phyloP scores from a whole-genome alignment of 306 rosid genomes.

The Rosa chinensis region DNA sequence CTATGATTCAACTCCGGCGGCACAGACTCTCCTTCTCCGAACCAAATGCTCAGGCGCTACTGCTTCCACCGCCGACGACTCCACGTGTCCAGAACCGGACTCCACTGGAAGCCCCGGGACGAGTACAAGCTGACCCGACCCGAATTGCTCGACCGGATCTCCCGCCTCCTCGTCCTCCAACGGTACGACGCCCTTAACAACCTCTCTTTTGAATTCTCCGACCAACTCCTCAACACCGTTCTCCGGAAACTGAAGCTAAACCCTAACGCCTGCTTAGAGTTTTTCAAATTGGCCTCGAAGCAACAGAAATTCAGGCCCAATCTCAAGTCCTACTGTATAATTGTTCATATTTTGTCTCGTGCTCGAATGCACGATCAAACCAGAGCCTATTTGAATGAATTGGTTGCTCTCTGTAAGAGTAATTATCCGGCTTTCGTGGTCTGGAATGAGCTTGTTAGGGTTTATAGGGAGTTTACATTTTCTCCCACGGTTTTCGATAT shows the following conservation, averaged over 20 bases:
- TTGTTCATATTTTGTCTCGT: conserved; percentile 67
- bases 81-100: conserved; percentile 44
- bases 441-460: conserved; percentile 46
- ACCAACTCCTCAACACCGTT: conserved; percentile 62
- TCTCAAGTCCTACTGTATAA: conserved; percentile 50
- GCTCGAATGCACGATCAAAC: conserved; percentile 63
- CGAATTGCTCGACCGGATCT: conserved; percentile 50
- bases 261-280: conserved; percentile 55
- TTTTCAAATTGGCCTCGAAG: conserved; percentile 57
- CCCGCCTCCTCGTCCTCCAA: conserved; percentile 65
- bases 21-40: not conserved
- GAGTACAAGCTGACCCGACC: conserved; percentile 50
- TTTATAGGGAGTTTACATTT: conserved; percentile 52
- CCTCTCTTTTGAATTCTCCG: conserved; percentile 56
- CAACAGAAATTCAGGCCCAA: conserved; percentile 62
- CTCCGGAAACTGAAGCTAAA: conserved; percentile 65
- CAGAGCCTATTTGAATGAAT: conserved; percentile 42
- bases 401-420: conserved; percentile 47
- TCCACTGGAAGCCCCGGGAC: conserved; percentile 66
- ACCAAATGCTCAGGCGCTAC: conserved; percentile 32
- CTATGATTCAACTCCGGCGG: not conserved
- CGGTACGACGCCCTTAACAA: conserved; percentile 52
- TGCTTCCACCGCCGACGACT: conserved; percentile 27
- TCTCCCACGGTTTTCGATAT: conserved; percentile 67
- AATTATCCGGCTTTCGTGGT: conserved; percentile 34